Evolutionary conservation across 2,329 filamentous ascomycete genomes (phyloP).

Genomic region (Gaeumannomyces tritici): DNA sequence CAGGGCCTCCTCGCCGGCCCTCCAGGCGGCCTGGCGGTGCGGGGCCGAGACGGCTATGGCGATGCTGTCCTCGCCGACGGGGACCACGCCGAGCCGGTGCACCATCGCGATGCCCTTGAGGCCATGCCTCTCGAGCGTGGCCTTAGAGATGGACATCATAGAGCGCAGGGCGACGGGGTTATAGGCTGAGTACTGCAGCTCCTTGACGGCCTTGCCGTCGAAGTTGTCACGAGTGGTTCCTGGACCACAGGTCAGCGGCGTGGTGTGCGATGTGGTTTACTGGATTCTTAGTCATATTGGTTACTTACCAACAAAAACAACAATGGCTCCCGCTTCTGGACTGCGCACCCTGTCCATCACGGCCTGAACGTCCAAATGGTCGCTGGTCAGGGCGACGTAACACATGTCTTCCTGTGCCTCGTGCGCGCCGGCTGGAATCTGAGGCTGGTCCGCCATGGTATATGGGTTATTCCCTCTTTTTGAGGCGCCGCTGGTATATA

Average conservation of each 20-base stretch:
- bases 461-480: too few relatives aligned
- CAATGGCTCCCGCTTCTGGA: constrained; percentile 65
- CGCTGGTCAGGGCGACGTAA: constrained; percentile 60
- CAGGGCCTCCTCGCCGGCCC: constrained; percentile 77
- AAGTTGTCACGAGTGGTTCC: constrained; percentile 74
- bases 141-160: constrained; percentile 53
- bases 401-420: constrained; percentile 28
- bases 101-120: constrained; percentile 69
- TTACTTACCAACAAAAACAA: constrained; percentile 58
- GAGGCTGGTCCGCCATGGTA: too few relatives aligned
- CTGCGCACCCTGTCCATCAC: constrained; percentile 61
- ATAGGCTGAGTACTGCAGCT: constrained; percentile 70
- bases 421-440: neutral
- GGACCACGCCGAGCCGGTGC: constrained; percentile 77
- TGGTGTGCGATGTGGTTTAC: too few relatives aligned
- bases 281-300: too few relatives aligned
- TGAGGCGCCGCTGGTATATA: too few relatives aligned
- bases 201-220: constrained; percentile 57
- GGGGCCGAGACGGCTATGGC: constrained; percentile 76
- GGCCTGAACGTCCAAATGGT: constrained; percentile 44
- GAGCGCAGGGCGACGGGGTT: constrained; percentile 58
- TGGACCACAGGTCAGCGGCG: constrained; percentile 16
- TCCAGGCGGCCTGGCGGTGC: constrained; percentile 79
- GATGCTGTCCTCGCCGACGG: constrained; percentile 89
- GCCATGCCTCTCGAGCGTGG: constrained; percentile 48